phyloP scores from a whole-genome alignment of 2,329 filamentous ascomycete genomes.

The Botrytis galanthina region DNA sequence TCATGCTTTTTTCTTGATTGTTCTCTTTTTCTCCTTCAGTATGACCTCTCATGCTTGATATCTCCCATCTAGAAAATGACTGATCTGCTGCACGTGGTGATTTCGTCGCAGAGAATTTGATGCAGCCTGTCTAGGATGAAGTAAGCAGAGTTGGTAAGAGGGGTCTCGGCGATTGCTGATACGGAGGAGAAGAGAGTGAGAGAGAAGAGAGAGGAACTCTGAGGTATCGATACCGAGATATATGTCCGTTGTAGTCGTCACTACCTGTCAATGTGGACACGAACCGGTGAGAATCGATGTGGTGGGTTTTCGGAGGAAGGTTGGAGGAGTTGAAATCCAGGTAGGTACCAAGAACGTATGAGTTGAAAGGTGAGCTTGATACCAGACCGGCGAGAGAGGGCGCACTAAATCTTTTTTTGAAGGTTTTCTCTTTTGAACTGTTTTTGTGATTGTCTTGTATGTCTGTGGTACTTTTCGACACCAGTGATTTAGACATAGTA shows the following conservation, averaged over 20 bases:
- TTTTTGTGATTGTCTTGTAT: background rate
- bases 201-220: background rate
- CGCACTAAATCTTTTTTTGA: background rate
- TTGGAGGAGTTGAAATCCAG: background rate
- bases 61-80: background rate
- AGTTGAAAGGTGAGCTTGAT: background rate
- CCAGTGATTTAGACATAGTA: background rate
- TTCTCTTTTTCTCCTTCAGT: background rate
- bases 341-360: background rate
- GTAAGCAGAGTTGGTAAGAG: background rate
- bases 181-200: background rate
- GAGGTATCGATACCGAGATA: background rate
- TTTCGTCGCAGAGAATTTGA: too few species aligned
- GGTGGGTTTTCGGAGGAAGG: background rate
- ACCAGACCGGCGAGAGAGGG: background rate
- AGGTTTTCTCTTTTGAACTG: background rate
- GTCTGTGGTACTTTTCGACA: background rate
- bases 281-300: background rate
- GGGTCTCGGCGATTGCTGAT: background rate
- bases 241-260: constrained; percentile 12
- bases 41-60: background rate
- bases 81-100: background rate
- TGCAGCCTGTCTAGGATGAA: background rate
- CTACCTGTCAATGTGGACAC: background rate
- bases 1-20: too few species aligned